Evolutionary conservation across 495 filamentous ascomycete species (phyloP).

Genomic region (Penicillium chermesinum): DNA sequence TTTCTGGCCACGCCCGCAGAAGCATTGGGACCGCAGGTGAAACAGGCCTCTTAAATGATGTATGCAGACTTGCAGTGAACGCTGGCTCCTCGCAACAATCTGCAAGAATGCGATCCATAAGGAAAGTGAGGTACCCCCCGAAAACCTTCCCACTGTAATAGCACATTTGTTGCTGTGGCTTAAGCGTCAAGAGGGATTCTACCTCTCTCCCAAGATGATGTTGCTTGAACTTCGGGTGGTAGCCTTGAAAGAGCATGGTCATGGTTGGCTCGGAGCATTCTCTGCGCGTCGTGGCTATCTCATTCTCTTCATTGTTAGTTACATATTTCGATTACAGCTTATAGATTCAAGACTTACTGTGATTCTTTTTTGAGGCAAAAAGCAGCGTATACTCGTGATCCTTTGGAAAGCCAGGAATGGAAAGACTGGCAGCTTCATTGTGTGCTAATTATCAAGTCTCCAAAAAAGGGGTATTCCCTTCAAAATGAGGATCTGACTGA

Average conservation of each 20-base stretch:
- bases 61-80: constrained; percentile 8
- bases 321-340: too few species aligned
- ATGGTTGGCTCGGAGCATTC: not conserved
- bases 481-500: too few species aligned
- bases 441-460: too few species aligned
- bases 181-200: constrained; percentile 5
- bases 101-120: constrained; percentile 11
- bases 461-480: too few species aligned
- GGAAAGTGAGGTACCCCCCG: constrained; percentile 7
- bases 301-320: not conserved
- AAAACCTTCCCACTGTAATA: constrained; percentile 9
- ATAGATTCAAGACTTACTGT: too few species aligned
- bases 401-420: too few species aligned
- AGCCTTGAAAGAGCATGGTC: constrained; percentile 4
- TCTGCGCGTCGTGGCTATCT: not conserved
- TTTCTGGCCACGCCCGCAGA: constrained; percentile 9
- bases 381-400: too few species aligned
- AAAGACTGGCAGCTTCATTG: too few species aligned
- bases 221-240: constrained; percentile 5
- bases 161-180: constrained; percentile 9
- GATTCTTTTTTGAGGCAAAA: too few species aligned
- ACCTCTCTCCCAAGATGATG: constrained; percentile 4
- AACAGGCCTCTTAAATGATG: constrained; percentile 1
- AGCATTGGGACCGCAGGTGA: constrained; percentile 4
- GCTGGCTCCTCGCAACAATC: constrained; percentile 10